Evolutionary conservation across 2,329 filamentous ascomycete genomes (phyloP).

Genomic region (Fusarium haematococcum): DNA sequence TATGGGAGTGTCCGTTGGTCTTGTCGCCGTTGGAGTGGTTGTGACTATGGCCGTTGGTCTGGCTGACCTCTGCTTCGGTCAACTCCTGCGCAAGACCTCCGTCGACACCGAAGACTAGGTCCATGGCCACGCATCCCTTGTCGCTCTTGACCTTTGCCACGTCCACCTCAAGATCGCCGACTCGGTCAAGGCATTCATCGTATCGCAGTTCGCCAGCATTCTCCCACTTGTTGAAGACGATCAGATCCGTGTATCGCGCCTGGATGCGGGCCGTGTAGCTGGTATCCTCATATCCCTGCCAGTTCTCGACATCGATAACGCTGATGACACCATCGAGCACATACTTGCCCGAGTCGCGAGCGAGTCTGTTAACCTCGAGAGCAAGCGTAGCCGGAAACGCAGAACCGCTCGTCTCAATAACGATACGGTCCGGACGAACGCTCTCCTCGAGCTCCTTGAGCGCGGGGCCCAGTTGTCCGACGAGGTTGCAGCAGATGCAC

Average conservation of each 20-base stretch:
- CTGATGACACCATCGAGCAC: slow-evolving; percentile 88
- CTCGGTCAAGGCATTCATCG: slow-evolving; percentile 81
- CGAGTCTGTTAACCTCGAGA: slow-evolving; percentile 87
- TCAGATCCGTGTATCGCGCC: slow-evolving; percentile 88
- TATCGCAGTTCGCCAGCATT: slow-evolving; percentile 76
- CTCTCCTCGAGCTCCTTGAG: slow-evolving; percentile 76
- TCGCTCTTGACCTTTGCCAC: slow-evolving; percentile 87
- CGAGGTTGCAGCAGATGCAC: slow-evolving; percentile 98
- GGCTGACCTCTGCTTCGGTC: slow-evolving; percentile 54
- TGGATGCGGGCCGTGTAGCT: slow-evolving; percentile 90
- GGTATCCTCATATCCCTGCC: slow-evolving; percentile 91
- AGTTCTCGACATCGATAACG: slow-evolving; percentile 95
- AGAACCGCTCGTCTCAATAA: slow-evolving; percentile 92
- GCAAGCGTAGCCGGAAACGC: slow-evolving; percentile 91
- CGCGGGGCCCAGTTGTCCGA: slow-evolving; percentile 87
- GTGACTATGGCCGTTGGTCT: slow-evolving; percentile 50
- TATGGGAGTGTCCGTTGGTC: slow-evolving; percentile 59
- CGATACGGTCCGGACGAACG: slow-evolving; percentile 80
- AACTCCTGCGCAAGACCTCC: slow-evolving; percentile 75
- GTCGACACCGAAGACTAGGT: slow-evolving; percentile 89
- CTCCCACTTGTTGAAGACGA: slow-evolving; percentile 97
- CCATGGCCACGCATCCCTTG: slow-evolving; percentile 81
- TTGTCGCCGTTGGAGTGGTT: slow-evolving; percentile 46
- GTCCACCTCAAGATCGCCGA: slow-evolving; percentile 85
- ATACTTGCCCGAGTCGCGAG: slow-evolving; percentile 76